phyloP scores from a whole-genome alignment of 495 filamentous ascomycete species.

The Schizothecium vesticola region DNA sequence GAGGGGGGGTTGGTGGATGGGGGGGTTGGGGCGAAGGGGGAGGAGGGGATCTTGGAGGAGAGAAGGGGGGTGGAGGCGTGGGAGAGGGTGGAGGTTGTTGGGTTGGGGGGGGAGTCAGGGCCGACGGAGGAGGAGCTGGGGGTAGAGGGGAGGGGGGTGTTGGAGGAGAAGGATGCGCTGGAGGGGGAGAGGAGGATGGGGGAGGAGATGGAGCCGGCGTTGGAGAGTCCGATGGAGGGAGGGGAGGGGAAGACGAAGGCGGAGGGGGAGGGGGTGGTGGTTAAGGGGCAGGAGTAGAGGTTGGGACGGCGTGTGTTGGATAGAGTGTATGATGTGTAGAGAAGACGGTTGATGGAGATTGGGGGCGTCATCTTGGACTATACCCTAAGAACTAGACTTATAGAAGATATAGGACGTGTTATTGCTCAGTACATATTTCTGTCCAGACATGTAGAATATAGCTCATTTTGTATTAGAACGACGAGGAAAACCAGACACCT shows the following conservation, averaged over 20 bases:
- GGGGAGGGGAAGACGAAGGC: neutral
- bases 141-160: conserved; percentile 23
- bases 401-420: neutral
- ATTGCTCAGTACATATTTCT: neutral
- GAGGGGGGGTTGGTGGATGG: conserved; percentile 39
- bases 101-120: conserved; percentile 29
- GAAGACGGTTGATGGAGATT: neutral
- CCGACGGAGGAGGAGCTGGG: conserved; percentile 18
- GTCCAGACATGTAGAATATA: neutral
- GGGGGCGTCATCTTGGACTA: neutral
- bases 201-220: conserved; percentile 36
- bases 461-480: neutral
- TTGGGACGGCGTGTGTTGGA: too few species aligned
- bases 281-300: neutral
- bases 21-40: conserved; percentile 10
- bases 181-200: conserved; percentile 36
- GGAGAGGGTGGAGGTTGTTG: conserved; percentile 41
- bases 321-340: neutral
- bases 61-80: conserved; percentile 22
- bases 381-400: neutral
- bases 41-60: conserved; percentile 8
- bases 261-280: neutral
- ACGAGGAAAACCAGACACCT: neutral
- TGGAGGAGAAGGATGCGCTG: conserved; percentile 40
- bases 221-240: neutral